Percentiles rank a stretch among this genome's conserved stretches.
Conservation (phyloP, 2,329 filamentous ascomycete genomes). For the Ophiognomonia clavigignenti-juglandacearum region DNA sequence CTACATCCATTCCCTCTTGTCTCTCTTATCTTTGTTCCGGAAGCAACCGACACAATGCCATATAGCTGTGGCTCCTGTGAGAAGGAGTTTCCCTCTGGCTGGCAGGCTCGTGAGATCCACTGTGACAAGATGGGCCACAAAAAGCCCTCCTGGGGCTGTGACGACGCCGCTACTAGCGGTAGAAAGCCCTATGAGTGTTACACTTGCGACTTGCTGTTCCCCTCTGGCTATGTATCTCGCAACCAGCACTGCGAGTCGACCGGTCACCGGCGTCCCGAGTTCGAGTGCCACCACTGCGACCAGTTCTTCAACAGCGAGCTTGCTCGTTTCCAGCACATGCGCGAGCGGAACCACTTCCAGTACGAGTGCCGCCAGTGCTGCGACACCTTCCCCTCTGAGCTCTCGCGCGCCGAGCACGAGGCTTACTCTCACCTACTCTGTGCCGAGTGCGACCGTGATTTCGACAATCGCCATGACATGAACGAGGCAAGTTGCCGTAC, state of each 20-base stretch:
- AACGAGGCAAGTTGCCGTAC: slow-evolving; percentile 24
- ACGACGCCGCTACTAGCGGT: no score
- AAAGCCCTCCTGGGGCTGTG: no score
- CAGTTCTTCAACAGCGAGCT: not conserved
- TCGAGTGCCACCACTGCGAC: slow-evolving; percentile 3
- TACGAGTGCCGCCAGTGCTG: slow-evolving; percentile 3
- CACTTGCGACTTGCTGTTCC: no score
- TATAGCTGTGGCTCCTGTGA: slow-evolving; percentile 3
- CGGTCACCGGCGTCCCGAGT: not conserved
- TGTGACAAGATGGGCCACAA: no score
- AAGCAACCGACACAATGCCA: no score
- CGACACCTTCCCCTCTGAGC: slow-evolving; percentile 1
- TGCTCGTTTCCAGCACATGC: slow-evolving; percentile 10
- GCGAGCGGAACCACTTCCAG: slow-evolving; percentile 4
- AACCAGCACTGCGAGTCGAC: slow-evolving; percentile 5
- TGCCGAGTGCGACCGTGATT: slow-evolving; percentile 4
- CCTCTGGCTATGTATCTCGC: no score
- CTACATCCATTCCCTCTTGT: no score
- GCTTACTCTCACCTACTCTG: slow-evolving; percentile 7
- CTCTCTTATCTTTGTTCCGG: no score
- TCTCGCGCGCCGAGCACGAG: slow-evolving; percentile 1
- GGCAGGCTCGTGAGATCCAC: no score
- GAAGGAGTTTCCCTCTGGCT: slow-evolving; percentile 2
- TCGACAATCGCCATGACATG: slow-evolving; percentile 19
- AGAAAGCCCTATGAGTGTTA: no score